phyloP scores from a whole-genome alignment of 163 green algal genomes.

The Scenedesmus sp. region DNA sequence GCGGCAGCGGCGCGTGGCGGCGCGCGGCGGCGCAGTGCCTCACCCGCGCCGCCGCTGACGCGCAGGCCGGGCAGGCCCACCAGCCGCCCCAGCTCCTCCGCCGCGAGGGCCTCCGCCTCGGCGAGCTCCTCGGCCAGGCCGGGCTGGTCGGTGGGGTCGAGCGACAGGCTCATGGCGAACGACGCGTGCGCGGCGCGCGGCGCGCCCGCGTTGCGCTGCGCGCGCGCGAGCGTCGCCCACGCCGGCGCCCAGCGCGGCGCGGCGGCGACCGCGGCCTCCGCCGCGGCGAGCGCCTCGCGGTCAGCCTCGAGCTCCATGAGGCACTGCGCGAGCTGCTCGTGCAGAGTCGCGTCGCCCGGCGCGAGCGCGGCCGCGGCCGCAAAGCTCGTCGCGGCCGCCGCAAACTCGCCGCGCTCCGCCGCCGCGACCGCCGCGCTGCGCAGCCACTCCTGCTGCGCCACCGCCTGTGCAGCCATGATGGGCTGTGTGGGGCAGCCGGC shows the following conservation, averaged over 20 bases:
- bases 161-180: constrained; percentile 1
- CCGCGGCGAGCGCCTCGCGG: neutral
- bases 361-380: neutral
- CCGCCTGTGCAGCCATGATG: no score
- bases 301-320: constrained; percentile 31
- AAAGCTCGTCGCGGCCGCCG: neutral
- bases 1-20: no score
- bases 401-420: constrained; percentile 32
- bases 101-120: neutral
- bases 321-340: constrained; percentile 41
- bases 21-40: no score
- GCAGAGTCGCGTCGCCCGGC: neutral
- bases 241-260: constrained; percentile 21
- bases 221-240: constrained; percentile 25
- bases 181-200: neutral
- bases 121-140: neutral
- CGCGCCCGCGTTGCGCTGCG: constrained; percentile 9
- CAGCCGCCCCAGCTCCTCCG: constrained; percentile 1
- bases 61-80: constrained; percentile 21
- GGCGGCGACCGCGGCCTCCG: constrained; percentile 1
- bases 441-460: neutral
- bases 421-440: neutral
- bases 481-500: no score
- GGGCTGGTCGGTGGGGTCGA: no score
- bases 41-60: no score